Percentiles rank a stretch among this genome's conserved stretches.
phyloP scores from a whole-genome alignment of 495 filamentous ascomycete species.

The Penicillium steckii region DNA sequence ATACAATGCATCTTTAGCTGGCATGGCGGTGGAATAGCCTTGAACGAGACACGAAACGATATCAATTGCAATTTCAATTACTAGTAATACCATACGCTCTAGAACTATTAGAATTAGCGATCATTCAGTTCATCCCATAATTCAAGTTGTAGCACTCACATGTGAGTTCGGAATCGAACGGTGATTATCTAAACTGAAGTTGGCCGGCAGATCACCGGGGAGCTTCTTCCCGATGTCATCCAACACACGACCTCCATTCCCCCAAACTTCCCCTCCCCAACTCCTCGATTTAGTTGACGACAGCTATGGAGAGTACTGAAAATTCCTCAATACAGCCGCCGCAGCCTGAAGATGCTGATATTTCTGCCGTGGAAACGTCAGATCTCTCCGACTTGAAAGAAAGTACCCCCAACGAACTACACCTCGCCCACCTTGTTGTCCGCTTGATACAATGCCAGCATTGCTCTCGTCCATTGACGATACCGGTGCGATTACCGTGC shows the following conservation, averaged over 20 bases:
- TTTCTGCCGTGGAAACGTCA: slow-evolving; percentile 8
- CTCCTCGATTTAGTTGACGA: slow-evolving; percentile 1
- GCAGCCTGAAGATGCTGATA: slow-evolving; percentile 9
- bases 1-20: slow-evolving; percentile 3
- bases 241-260: neutral
- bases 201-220: slow-evolving; percentile 20
- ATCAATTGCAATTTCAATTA: slow-evolving; percentile 8
- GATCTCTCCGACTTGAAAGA: slow-evolving; percentile 24
- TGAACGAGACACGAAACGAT: slow-evolving; percentile 24
- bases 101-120: no score
- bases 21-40: slow-evolving; percentile 14
- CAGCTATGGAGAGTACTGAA: slow-evolving; percentile 35
- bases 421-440: slow-evolving; percentile 52
- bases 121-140: neutral
- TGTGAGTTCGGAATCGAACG: neutral
- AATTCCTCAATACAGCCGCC: neutral
- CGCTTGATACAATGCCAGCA: slow-evolving; percentile 70
- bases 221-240: slow-evolving; percentile 10
- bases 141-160: neutral
- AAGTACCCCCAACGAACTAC: slow-evolving; percentile 46
- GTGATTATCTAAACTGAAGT: slow-evolving; percentile 28
- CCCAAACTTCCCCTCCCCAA: neutral
- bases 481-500: slow-evolving; percentile 78
- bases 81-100: no score
- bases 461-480: slow-evolving; percentile 66